Evolutionary conservation across 83 land plant species (phyloP).

Genomic region (Picea engelmannii): DNA sequence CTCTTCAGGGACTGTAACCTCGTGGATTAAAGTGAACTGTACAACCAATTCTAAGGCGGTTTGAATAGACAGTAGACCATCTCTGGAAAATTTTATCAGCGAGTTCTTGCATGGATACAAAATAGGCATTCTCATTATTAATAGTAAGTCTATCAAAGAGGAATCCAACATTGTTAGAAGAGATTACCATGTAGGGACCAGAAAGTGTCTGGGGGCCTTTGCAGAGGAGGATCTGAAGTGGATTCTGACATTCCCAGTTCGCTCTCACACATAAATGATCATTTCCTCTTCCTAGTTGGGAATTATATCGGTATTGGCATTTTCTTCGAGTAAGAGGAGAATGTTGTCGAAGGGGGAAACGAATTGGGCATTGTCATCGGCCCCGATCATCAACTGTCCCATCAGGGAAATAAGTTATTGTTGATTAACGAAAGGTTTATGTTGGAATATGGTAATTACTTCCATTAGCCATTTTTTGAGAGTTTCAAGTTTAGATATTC

Average conservation of each 20-base stretch:
- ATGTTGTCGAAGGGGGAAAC: slow-evolving; percentile 21
- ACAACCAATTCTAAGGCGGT: slow-evolving; percentile 16
- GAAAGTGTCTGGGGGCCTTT: not conserved
- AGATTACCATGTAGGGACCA: not conserved
- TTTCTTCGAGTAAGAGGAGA: slow-evolving; percentile 14
- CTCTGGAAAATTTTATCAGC: slow-evolving; percentile 38
- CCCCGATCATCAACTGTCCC: too few species aligned
- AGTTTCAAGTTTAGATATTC: too few species aligned
- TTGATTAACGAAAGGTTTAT: too few species aligned
- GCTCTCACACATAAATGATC: slow-evolving; percentile 68
- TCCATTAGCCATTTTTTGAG: too few species aligned
- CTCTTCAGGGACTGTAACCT: slow-evolving; percentile 58
- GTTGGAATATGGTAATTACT: too few species aligned
- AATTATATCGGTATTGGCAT: not conserved
- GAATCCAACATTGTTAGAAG: slow-evolving; percentile 29
- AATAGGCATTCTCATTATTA: slow-evolving; percentile 34
- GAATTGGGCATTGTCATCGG: slow-evolving; percentile 76
- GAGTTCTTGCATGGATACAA: slow-evolving; percentile 60
- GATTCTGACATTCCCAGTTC: slow-evolving; percentile 55
- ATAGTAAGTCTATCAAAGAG: slow-evolving; percentile 66
- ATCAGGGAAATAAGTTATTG: too few species aligned
- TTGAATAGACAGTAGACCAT: slow-evolving; percentile 71
- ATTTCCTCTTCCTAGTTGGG: not conserved
- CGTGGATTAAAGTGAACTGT: slow-evolving; percentile 50
- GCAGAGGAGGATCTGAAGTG: slow-evolving; percentile 17